Evolutionary conservation across 306 rosid genomes (phyloP), one percentile per base, ranked within the genome.

Genomic region (Citrullus amarus): DNA sequence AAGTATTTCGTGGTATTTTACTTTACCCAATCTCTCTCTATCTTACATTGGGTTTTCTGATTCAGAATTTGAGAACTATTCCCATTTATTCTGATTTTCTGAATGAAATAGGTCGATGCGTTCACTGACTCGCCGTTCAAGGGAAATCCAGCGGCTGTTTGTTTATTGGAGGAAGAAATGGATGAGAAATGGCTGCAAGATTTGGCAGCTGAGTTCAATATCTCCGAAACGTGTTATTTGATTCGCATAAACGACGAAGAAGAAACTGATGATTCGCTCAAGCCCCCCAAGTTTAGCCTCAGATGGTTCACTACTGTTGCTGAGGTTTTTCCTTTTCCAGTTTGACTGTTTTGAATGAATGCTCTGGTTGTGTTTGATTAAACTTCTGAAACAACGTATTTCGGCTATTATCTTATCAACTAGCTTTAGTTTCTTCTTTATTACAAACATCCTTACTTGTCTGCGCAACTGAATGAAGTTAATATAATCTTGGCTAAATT

Each of bases 131-230:
- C 88, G 6, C 78, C 96, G 4, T 92, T 92, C 86, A 86, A 86
- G 78, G 97, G 97, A 9, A 90, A 92, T 76, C 92, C 96, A 2
- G 96, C 96, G 1, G 96, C 90, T 9, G 91, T 92, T 75, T 92
- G 96, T 75, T 55, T 90, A 9, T 82, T 90, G 6, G 93, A 87
- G 79, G 88, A 92, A 69, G 89, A 88, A 73, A 84, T 81, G 46
- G 93, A 86, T 13, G 83, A 85, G 0, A 14, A 83, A 0, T 90
- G 97, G 97, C 57, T 90, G 78, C 91, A 86, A 83, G 80, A 84
- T 1, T 83, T 90, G 39, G 93, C 96, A 0, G 32, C 86, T 1
- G 93, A 89, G 90, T 89, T 91, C 80, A 91, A 91, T 63, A 9
- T 89, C 77, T 81, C 96, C 0, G 59, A 82, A 48, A 91, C 96